Percentiles rank a stretch among this genome's conserved stretches.
Evolutionary conservation across 345 rosid genomes (phyloP).

Genomic region (Geranium brycei): DNA sequence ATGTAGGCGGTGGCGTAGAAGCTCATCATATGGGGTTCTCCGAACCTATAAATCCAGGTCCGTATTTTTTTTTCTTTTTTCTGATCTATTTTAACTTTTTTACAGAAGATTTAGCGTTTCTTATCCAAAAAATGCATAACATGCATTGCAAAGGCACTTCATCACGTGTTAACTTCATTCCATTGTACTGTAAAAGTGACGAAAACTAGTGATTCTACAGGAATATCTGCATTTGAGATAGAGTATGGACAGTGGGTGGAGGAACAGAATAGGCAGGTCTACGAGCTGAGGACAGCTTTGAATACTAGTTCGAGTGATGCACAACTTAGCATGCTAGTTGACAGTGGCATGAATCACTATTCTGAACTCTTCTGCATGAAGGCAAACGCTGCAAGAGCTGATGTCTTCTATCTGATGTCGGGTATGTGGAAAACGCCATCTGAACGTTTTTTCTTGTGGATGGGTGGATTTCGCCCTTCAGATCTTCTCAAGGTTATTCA

Average conservation of each 20-base stretch:
- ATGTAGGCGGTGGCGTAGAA: slow-evolving; percentile 41
- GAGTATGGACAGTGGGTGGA: slow-evolving; percentile 82
- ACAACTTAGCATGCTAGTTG: slow-evolving; percentile 58
- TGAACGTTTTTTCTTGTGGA: slow-evolving; percentile 89
- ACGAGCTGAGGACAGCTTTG: slow-evolving; percentile 50
- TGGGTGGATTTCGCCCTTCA: slow-evolving; percentile 90
- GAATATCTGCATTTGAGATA: slow-evolving; percentile 71
- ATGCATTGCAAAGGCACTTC: neutral
- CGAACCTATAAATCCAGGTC: slow-evolving; percentile 55
- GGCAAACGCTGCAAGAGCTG: slow-evolving; percentile 57
- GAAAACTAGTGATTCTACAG: slow-evolving; percentile 21
- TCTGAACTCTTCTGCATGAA: slow-evolving; percentile 76
- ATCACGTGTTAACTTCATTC: slow-evolving; percentile 4
- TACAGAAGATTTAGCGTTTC: too few species aligned
- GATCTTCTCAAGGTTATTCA: slow-evolving; percentile 79
- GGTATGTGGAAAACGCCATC: slow-evolving; percentile 88
- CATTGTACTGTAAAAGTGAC: slow-evolving; percentile 4
- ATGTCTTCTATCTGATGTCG: slow-evolving; percentile 69
- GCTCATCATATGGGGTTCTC: slow-evolving; percentile 36
- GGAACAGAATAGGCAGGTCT: slow-evolving; percentile 52
- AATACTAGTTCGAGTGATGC: slow-evolving; percentile 39
- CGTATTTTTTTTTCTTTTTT: slow-evolving; percentile 8
- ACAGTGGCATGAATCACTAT: slow-evolving; percentile 58
- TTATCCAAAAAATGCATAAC: too few species aligned
- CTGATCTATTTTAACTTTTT: too few species aligned